These are phyloP conservation scores for Lanzia echinophila DNA, from an alignment of 2,329 filamentous ascomycete genomes.

Conservation along the genomic window DNA sequence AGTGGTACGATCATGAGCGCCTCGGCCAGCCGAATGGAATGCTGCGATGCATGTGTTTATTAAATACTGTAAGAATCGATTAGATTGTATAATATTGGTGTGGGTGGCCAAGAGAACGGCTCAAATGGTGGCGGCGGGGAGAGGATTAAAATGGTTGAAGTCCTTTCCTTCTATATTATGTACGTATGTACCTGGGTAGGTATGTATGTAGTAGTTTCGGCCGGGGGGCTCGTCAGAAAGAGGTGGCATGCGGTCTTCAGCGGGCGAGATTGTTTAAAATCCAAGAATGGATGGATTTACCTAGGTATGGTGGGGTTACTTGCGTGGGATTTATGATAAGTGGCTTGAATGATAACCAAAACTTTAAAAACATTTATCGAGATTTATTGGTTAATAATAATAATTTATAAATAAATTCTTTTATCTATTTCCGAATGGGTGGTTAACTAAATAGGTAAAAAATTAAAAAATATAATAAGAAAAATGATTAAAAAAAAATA, in stretches of 20 bases:
- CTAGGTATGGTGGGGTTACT: background rate
- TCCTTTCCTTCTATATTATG: too few relatives aligned
- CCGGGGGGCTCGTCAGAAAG: too few relatives aligned
- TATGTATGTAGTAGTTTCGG: background rate
- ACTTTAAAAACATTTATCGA: too few relatives aligned
- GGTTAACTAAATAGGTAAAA: too few relatives aligned
- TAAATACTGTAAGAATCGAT: background rate
- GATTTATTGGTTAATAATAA: too few relatives aligned
- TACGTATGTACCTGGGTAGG: background rate
- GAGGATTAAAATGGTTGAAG: background rate
- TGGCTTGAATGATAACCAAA: too few relatives aligned
- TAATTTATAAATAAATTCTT: too few relatives aligned
- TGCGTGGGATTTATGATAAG: background rate
- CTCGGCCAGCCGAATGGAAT: background rate
- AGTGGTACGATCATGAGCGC: conserved; percentile 4
- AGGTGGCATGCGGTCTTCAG: background rate
- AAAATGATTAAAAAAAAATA: too few relatives aligned
- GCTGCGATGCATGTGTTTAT: background rate
- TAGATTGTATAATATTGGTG: background rate
- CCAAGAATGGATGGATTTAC: too few relatives aligned
- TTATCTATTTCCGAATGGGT: too few relatives aligned
- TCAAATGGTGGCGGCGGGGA: background rate
- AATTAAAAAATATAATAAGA: too few relatives aligned
- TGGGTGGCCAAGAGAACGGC: background rate
- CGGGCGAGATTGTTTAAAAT: background rate